Conservation (phyloP, 768 basidiomycete species). For the Mycena galopus region DNA sequence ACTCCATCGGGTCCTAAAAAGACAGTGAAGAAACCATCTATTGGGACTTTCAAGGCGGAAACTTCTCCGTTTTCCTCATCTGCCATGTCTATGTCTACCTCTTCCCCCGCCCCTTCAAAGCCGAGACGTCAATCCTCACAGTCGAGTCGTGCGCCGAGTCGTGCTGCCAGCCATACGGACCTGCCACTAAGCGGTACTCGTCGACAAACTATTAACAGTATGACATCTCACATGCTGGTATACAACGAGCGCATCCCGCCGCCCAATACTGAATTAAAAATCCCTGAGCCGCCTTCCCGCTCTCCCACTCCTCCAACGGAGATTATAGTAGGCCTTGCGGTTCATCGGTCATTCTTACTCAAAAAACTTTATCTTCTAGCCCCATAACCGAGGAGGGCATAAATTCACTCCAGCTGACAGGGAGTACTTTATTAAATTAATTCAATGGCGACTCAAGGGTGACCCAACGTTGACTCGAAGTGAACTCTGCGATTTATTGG, state of each 20-base stretch:
- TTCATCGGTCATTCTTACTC: neutral
- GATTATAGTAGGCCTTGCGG: slow-evolving; percentile 48
- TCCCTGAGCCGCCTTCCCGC: slow-evolving; percentile 75
- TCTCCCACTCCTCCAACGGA: slow-evolving; percentile 76
- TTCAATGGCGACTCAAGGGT: slow-evolving; percentile 70
- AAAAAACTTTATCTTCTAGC: slow-evolving; percentile 27
- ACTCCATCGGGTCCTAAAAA: slow-evolving; percentile 27
- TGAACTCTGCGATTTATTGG: slow-evolving; percentile 67
- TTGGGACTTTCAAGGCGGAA: slow-evolving; percentile 36
- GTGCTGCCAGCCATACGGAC: neutral
- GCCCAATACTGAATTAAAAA: slow-evolving; percentile 70
- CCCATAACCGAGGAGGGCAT: slow-evolving; percentile 62
- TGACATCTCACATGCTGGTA: slow-evolving; percentile 65
- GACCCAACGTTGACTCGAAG: slow-evolving; percentile 66
- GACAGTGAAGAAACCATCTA: slow-evolving; percentile 36
- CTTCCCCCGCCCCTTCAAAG: slow-evolving; percentile 37
- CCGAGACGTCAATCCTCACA: slow-evolving; percentile 42
- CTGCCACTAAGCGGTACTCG: slow-evolving; percentile 39
- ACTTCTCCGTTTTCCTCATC: slow-evolving; percentile 36
- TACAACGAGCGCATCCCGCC: slow-evolving; percentile 65
- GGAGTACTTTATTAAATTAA: slow-evolving; percentile 74
- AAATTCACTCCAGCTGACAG: slow-evolving; percentile 77
- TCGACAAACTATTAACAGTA: slow-evolving; percentile 71
- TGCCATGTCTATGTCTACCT: slow-evolving; percentile 43
- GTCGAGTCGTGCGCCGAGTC: slow-evolving; percentile 34